Base-by-base conservation (phyloP, 2,329 filamentous ascomycete genomes). In the Alternaria postmessia region DNA sequence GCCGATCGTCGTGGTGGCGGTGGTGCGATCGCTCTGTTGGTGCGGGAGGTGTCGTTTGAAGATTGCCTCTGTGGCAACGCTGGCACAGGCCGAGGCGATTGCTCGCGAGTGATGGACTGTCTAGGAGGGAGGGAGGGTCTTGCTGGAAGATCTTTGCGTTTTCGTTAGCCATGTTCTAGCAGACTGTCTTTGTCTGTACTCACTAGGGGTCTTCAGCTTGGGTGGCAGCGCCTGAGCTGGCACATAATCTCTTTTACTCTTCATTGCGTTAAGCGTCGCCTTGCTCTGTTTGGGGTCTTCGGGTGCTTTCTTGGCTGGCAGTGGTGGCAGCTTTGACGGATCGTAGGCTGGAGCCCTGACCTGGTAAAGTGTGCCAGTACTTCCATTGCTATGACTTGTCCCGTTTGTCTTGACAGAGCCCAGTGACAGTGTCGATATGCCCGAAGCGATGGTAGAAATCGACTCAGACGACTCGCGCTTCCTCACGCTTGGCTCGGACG, bases 321-420 rank as follows among this genome's bases (percentile, higher is more conserved):
- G 76, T 30, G 83, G 79, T 52, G 87, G 87, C 9, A 88, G 75
- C 38, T 82, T 81, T 14, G 81, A 74, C 49, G 86, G 83, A 61
- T 86, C 85, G 76, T 84, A 89, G 47, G 83, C 82, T 9, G 87
- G 87, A 6, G 87, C 85, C 67, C 83, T 82, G 48, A 85, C 76
- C 43, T 79, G 76, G 58, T 77, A 74, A 24, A 75, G 49, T 16
- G 71, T 64, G 20, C 73, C 76, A 63, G 74, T 59, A 30, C 54
- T 61, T 69, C 73, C 57, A 48, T 76, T 75, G n/a, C 70, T 75
- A 53, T 68, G 64, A 28, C 73, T 78, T 26, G 76, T 75, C 24
- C 58, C 66, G 36, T 76, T 80, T 24, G 81, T 78, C 51, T 79
- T 81, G 38, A 80, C 80, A 2, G 85, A 85, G 8, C 79, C 76